Base-by-base conservation (phyloP, 164 flowering plant species). In the Vitis rupestris region DNA sequence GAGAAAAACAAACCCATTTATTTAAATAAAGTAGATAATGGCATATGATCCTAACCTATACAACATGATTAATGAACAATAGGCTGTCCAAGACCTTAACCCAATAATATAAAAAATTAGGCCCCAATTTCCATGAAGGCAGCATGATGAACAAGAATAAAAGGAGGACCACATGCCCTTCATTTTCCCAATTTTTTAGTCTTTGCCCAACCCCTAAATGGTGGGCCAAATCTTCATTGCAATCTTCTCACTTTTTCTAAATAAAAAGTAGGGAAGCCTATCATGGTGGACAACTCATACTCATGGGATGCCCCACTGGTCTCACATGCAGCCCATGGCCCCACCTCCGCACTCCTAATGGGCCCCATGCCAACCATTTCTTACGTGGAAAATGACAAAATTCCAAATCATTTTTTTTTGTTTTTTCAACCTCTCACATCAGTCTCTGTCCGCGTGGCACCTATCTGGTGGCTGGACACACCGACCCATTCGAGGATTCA, bases 241-340 rank as follows among this genome's bases (percentile, higher is more conserved):
- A 6, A 29, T 13, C 64, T 3, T 66, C 19, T 53, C 56, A 23
- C 6, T 27, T 29, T 49, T 50, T 49, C 50, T 7, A 2, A 17
- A 47, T 59, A 50, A 17, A 29, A 59, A 61, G 30, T 8, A 13
- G 48, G 23, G 65, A 11, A 27, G 44, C 30, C 55, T 15, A 70
- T 68, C 59, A 68, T 73, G 70, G 19, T 7, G 23, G 69, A 70
- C 79, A 81, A 68, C 81, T 76, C 76, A 65, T 30, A 59, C 65
- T 53, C 72, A 60, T 68, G 31, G 59, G 76, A 16, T 48, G 49
- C 64, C 56, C n/a, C 44, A 53, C 53, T 66, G 55, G 70, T 50
- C 59, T 31, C 75, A 74, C 73, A 71, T 68, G 75, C 64, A 31
- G 11, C 29, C 29, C 61, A 47, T 10, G 16, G 53, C 37, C 78